Evolutionary conservation across 441 rosid species (phyloP).

Genomic region (Kokia cookei): DNA sequence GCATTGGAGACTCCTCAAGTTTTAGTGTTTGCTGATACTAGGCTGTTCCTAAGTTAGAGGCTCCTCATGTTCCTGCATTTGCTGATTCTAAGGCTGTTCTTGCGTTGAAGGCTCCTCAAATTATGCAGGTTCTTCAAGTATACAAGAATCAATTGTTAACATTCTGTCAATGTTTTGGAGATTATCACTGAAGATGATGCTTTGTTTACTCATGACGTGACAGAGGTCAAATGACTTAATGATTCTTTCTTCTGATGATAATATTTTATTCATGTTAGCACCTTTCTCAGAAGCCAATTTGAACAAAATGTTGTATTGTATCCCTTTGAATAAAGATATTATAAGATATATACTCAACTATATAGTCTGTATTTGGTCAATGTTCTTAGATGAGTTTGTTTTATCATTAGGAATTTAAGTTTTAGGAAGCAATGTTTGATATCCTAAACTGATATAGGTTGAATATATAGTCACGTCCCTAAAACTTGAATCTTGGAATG

Average conservation of each 20-base stretch:
- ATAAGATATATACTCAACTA: not conserved
- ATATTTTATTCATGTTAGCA: conserved; percentile 24
- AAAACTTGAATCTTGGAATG: too few species aligned
- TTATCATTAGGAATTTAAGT: not conserved
- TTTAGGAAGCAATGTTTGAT: not conserved
- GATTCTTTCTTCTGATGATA: not conserved
- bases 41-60: too few species aligned
- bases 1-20: not conserved
- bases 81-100: too few species aligned
- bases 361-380: not conserved
- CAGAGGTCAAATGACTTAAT: not conserved
- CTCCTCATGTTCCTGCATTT: too few species aligned
- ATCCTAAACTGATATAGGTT: not conserved
- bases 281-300: conserved; percentile 2
- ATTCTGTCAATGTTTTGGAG: not conserved
- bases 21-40: too few species aligned
- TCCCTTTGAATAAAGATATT: not conserved
- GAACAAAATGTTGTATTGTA: not conserved
- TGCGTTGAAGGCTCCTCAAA: not conserved
- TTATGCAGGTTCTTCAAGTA: conserved; percentile 5
- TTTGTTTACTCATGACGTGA: not conserved
- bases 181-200: not conserved
- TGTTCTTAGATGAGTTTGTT: not conserved
- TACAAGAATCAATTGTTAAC: not conserved
- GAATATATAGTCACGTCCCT: too few species aligned